Evolutionary conservation across 2,329 filamentous ascomycete species (phyloP).

Genomic region (Chaetomiaceae sp.): DNA sequence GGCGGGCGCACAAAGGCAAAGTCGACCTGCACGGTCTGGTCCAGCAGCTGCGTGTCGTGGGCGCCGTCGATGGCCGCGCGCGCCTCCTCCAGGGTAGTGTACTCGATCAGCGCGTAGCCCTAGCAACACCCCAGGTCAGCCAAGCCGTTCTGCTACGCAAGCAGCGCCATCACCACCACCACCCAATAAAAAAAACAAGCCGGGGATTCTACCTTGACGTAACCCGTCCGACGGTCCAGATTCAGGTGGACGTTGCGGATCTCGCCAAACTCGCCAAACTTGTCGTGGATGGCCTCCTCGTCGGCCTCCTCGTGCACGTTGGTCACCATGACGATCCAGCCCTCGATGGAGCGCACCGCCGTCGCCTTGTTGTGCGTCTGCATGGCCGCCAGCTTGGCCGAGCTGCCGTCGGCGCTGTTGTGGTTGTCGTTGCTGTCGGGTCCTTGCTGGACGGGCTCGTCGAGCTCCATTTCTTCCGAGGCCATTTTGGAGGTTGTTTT

Average conservation of each 20-base stretch:
- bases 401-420: conserved; percentile 32
- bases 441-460: conserved; percentile 38
- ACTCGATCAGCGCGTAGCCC: conserved; percentile 84
- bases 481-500: conserved; percentile 37
- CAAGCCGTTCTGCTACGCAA: too few species aligned
- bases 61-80: conserved; percentile 76
- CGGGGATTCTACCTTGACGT: conserved; percentile 65
- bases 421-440: conserved; percentile 30
- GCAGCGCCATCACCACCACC: too few species aligned
- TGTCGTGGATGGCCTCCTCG: conserved; percentile 76
- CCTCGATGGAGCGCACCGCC: conserved; percentile 80
- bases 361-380: conserved; percentile 69
- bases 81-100: conserved; percentile 72
- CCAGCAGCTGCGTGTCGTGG: conserved; percentile 71
- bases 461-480: conserved; percentile 55
- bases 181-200: neutral
- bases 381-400: conserved; percentile 57
- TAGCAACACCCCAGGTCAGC: conserved; percentile 37
- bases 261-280: conserved; percentile 79
- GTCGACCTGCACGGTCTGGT: conserved; percentile 76
- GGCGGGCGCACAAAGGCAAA: conserved; percentile 82
- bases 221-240: conserved; percentile 74
- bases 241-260: conserved; percentile 86
- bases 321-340: conserved; percentile 82
- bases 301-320: conserved; percentile 85